phyloP scores from a whole-genome alignment of 306 rosid species.

The Quercus mongolica region DNA sequence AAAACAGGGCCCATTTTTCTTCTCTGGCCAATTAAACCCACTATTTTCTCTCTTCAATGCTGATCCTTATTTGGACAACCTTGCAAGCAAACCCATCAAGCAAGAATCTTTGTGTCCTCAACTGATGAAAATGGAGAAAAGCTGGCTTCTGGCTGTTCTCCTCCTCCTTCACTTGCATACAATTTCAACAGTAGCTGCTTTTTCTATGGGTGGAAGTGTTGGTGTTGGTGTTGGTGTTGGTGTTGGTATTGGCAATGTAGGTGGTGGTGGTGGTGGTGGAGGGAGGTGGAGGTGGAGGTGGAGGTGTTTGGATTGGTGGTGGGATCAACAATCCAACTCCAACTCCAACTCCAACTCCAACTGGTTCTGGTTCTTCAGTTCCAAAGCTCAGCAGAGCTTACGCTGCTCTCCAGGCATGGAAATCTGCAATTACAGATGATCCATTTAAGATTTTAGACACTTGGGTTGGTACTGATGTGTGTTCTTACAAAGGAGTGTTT shows the following conservation, averaged over 20 bases:
- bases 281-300: constrained; percentile 28
- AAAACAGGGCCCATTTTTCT: constrained; percentile 14
- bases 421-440: constrained; percentile 81
- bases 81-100: constrained; percentile 29
- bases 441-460: constrained; percentile 51
- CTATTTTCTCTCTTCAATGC: constrained; percentile 48
- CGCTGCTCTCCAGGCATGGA: constrained; percentile 86
- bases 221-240: constrained; percentile 39
- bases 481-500: constrained; percentile 87
- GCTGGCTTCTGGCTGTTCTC: constrained; percentile 39
- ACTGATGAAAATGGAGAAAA: constrained; percentile 52
- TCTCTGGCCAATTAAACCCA: constrained; percentile 40
- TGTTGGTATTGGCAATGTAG: constrained; percentile 22
- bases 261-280: constrained; percentile 19
- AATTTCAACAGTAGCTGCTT: constrained; percentile 31
- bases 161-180: constrained; percentile 15
- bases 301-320: constrained; percentile 67
- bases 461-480: constrained; percentile 81
- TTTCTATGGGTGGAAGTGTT: constrained; percentile 36
- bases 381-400: constrained; percentile 55
- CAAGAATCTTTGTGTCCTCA: constrained; percentile 13
- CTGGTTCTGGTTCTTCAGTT: constrained; percentile 34
- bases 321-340: constrained; percentile 46
- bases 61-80: constrained; percentile 37
- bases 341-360: constrained; percentile 23